phyloP scores from a whole-genome alignment of 2,329 filamentous ascomycete species.

The Rosellinia necatrix region DNA sequence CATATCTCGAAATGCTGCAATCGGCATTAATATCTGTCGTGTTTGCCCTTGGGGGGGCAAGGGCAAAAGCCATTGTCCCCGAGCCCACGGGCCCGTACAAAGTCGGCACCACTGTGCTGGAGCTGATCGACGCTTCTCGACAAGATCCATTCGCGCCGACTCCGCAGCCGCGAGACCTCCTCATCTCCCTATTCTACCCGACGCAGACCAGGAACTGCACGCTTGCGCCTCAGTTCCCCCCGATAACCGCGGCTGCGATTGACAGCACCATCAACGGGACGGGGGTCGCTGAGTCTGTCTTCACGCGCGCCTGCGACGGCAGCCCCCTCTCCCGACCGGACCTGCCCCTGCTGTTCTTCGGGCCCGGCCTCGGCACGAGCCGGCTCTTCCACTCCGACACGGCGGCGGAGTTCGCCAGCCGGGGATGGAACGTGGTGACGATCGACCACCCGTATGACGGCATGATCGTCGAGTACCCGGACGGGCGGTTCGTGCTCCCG shows the following conservation, averaged over 20 bases:
- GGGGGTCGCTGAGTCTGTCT: constrained; percentile 18
- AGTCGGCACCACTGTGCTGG: constrained; percentile 32
- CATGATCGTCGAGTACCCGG: constrained; percentile 51
- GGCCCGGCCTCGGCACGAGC: constrained; percentile 50
- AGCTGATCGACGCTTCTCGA: constrained; percentile 31
- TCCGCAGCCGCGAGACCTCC: constrained; percentile 25
- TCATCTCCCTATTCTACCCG: constrained; percentile 38
- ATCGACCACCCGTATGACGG: constrained; percentile 56
- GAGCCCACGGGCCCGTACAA: constrained; percentile 29
- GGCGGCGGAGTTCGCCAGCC: constrained; percentile 51
- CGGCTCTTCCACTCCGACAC: constrained; percentile 50
- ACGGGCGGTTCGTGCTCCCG: constrained; percentile 42
- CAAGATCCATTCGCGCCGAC: constrained; percentile 31
- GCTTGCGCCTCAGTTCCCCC: constrained; percentile 23
- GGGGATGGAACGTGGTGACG: constrained; percentile 51
- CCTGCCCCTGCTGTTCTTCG: constrained; percentile 46
- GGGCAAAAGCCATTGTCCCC: constrained; percentile 13
- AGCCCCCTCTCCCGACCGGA: constrained; percentile 27
- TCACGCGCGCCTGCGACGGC: constrained; percentile 29
- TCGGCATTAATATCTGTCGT: constrained; percentile 9
- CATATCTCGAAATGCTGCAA: constrained; percentile 11
- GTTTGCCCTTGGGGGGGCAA: background rate
- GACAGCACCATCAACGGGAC: constrained; percentile 4
- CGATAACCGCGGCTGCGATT: constrained; percentile 13
- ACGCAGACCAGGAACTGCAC: constrained; percentile 23